phyloP scores from a whole-genome alignment of 441 rosid genomes.

The Corymbia calophylla region DNA sequence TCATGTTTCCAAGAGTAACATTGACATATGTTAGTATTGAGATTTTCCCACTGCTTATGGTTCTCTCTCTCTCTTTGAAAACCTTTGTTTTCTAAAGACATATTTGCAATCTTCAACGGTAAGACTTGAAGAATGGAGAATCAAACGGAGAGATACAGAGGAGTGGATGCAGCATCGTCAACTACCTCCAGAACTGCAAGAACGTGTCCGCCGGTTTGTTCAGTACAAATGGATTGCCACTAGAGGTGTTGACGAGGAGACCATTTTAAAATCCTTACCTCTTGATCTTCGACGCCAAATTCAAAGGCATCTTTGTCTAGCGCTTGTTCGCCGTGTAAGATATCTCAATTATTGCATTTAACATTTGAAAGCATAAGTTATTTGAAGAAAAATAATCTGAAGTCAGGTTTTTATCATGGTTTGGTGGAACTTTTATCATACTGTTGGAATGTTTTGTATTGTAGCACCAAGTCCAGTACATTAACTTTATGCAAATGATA shows the following conservation, averaged over 20 bases:
- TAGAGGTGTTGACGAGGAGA: slow-evolving; percentile 79
- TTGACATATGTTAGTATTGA: background rate
- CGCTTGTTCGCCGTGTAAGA: slow-evolving; percentile 82
- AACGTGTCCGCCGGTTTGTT: slow-evolving; percentile 76
- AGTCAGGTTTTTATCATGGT: background rate
- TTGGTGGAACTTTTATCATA: background rate
- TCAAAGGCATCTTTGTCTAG: slow-evolving; percentile 76
- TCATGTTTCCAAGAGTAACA: background rate
- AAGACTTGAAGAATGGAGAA: slow-evolving; percentile 84
- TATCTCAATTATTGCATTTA: background rate
- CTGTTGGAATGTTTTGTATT: background rate
- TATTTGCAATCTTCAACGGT: slow-evolving; percentile 78
- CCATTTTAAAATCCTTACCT: slow-evolving; percentile 61
- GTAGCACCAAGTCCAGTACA: background rate
- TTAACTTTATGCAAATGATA: background rate
- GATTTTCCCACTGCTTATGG: background rate
- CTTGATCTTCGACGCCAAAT: slow-evolving; percentile 70
- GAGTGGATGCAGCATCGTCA: slow-evolving; percentile 97
- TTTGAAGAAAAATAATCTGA: background rate
- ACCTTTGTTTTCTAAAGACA: slow-evolving; percentile 29
- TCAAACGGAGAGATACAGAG: slow-evolving; percentile 74
- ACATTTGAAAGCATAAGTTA: background rate
- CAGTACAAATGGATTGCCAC: slow-evolving; percentile 84
- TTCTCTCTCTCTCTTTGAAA: background rate
- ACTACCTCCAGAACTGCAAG: slow-evolving; percentile 64